phyloP scores from a whole-genome alignment of 106 monocot species.

The Acanthochlamys bracteata region DNA sequence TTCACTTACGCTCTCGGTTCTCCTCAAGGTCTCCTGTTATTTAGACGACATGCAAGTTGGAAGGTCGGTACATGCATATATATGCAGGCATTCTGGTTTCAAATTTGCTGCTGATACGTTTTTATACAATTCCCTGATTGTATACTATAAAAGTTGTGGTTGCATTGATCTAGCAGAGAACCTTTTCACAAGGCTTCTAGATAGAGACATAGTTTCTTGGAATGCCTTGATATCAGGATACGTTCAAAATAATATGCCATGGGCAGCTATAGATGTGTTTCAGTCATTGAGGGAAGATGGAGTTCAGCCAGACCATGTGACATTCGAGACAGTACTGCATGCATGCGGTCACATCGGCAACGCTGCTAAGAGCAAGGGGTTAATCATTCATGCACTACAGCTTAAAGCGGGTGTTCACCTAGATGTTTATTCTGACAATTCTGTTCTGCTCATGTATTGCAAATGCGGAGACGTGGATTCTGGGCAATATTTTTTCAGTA shows the following conservation, averaged over 20 bases:
- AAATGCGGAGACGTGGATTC: slow-evolving; percentile 19
- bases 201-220: slow-evolving; percentile 33
- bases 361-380: slow-evolving; percentile 10
- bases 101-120: slow-evolving; percentile 21
- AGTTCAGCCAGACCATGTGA: slow-evolving; percentile 10
- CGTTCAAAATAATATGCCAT: slow-evolving; percentile 4
- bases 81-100: slow-evolving; percentile 6
- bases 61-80: slow-evolving; percentile 33
- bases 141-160: slow-evolving; percentile 29
- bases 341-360: slow-evolving; percentile 27
- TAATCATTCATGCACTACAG: slow-evolving; percentile 18
- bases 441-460: slow-evolving; percentile 32
- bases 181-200: slow-evolving; percentile 22
- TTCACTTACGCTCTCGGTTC: slow-evolving; percentile 30
- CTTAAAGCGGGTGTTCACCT: slow-evolving; percentile 1
- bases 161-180: slow-evolving; percentile 18
- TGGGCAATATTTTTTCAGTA: slow-evolving; percentile 16
- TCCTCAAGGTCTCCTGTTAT: slow-evolving; percentile 21
- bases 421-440: slow-evolving; percentile 21
- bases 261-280: slow-evolving; percentile 23
- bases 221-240: slow-evolving; percentile 48
- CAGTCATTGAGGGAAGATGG: slow-evolving; percentile 9
- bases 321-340: slow-evolving; percentile 26
- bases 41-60: slow-evolving; percentile 14
- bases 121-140: slow-evolving; percentile 44